Conservation (phyloP, 2,329 filamentous ascomycete species). For the Colletotrichum incanum region DNA sequence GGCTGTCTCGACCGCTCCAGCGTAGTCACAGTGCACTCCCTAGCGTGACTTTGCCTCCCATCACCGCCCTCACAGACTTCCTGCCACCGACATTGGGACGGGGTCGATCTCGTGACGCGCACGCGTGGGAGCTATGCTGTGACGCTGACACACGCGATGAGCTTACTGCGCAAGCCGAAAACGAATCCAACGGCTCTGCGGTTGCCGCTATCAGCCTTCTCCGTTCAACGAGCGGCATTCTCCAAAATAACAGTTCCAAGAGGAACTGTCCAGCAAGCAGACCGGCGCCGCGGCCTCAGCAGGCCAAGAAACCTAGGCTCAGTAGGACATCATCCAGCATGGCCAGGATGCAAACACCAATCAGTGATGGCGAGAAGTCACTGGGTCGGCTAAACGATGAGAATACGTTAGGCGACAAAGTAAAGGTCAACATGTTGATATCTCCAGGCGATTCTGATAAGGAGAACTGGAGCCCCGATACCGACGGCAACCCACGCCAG, state of each 20-base stretch:
- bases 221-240: constrained; percentile 73
- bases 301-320: constrained; percentile 75
- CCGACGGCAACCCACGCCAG: constrained; percentile 58
- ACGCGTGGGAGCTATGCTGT: constrained; percentile 93
- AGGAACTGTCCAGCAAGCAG: constrained; percentile 68
- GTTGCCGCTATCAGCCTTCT: constrained; percentile 87
- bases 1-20: constrained; percentile 64
- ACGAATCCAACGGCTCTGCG: constrained; percentile 84
- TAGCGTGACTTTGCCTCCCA: constrained; percentile 71
- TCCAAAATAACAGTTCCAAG: constrained; percentile 74
- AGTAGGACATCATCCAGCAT: constrained; percentile 74
- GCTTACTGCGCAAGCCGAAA: constrained; percentile 84
- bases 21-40: constrained; percentile 80
- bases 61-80: constrained; percentile 67
- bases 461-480: constrained; percentile 85
- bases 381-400: neutral
- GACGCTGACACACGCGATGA: constrained; percentile 85
- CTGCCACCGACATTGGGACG: constrained; percentile 71
- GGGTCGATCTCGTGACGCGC: constrained; percentile 87
- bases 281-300: constrained; percentile 48
- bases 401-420: constrained; percentile 49
- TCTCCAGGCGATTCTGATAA: constrained; percentile 84
- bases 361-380: constrained; percentile 13
- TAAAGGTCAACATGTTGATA: constrained; percentile 58
- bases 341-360: constrained; percentile 69